Evolutionary conservation across 192 early-diverging fungal genomes (phyloP).

Genomic region (Backusella australiensis): DNA sequence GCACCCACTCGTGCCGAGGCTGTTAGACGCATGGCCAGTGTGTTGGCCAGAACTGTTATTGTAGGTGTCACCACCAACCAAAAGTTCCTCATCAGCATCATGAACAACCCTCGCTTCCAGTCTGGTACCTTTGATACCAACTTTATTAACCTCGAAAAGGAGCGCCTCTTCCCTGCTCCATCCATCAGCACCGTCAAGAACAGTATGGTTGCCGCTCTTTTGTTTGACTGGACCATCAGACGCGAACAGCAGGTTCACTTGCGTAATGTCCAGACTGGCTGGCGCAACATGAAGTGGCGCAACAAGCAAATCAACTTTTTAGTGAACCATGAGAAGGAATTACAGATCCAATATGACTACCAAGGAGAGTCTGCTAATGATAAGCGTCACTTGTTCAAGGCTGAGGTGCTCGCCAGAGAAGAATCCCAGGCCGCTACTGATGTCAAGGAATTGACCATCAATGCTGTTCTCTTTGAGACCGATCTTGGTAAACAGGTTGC

Average conservation of each 20-base stretch:
- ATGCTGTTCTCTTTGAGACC: slow-evolving; percentile 34
- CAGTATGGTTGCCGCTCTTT: slow-evolving; percentile 24
- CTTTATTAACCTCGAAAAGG: slow-evolving; percentile 39
- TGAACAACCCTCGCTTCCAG: slow-evolving; percentile 48
- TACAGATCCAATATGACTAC: slow-evolving; percentile 49
- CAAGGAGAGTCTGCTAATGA: not conserved
- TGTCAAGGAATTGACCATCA: not conserved
- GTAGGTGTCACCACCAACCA: slow-evolving; percentile 61
- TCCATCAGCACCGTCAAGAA: slow-evolving; percentile 6
- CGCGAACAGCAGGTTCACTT: slow-evolving; percentile 42
- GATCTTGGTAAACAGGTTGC: slow-evolving; percentile 39
- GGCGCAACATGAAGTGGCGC: slow-evolving; percentile 51
- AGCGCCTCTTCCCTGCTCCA: slow-evolving; percentile 7
- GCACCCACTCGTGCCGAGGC: slow-evolving; percentile 57
- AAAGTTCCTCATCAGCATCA: slow-evolving; percentile 48
- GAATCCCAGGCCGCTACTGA: not conserved
- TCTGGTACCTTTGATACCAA: slow-evolving; percentile 48
- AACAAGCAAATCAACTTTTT: slow-evolving; percentile 36
- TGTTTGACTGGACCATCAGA: slow-evolving; percentile 52
- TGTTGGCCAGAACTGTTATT: slow-evolving; percentile 44
- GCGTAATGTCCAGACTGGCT: slow-evolving; percentile 42
- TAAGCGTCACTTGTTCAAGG: slow-evolving; percentile 10
- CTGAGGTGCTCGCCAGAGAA: not conserved
- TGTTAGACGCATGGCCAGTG: slow-evolving; percentile 40
- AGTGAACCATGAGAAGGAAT: slow-evolving; percentile 27